Evolutionary conservation across 441 rosid species (phyloP).

Genomic region (Manihot esculenta): DNA sequence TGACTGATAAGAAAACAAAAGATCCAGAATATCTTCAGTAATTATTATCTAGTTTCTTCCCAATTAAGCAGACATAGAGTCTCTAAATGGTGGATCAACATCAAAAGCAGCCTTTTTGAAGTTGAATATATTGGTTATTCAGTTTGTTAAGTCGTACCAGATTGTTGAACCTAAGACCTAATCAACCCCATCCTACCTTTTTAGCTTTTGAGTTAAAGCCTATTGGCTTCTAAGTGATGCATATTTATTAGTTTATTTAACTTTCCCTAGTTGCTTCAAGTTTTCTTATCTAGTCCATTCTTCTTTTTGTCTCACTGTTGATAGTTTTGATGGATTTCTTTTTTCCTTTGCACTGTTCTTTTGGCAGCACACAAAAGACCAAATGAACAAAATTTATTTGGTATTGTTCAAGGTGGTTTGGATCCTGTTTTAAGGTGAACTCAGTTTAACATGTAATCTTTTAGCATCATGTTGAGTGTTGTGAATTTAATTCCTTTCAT

Average conservation of each 20-base stretch:
- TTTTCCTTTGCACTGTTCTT: constrained; percentile 19
- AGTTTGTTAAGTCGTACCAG: not conserved
- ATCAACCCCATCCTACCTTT: not conserved
- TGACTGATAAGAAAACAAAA: not conserved
- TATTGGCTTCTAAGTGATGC: not conserved
- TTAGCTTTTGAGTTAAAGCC: not conserved
- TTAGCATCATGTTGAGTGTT: not conserved
- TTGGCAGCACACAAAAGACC: constrained; percentile 67
- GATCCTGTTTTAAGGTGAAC: constrained; percentile 68
- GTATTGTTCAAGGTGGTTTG: constrained; percentile 76
- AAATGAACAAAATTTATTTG: constrained; percentile 67
- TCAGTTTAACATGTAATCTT: constrained; percentile 6
- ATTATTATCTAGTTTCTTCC: not conserved
- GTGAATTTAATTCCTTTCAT: not conserved
- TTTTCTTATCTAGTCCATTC: not conserved
- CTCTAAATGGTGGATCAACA: not conserved
- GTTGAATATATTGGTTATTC: not conserved
- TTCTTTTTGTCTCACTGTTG: not conserved
- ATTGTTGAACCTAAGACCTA: not conserved
- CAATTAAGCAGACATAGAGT: not conserved
- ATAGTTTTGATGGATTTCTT: not conserved
- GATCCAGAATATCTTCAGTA: not conserved
- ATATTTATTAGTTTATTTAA: not conserved
- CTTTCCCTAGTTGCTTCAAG: not conserved
- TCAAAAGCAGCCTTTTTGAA: not conserved